Base-by-base conservation (phyloP, 768 basidiomycete species). In the Suillus spraguei region DNA sequence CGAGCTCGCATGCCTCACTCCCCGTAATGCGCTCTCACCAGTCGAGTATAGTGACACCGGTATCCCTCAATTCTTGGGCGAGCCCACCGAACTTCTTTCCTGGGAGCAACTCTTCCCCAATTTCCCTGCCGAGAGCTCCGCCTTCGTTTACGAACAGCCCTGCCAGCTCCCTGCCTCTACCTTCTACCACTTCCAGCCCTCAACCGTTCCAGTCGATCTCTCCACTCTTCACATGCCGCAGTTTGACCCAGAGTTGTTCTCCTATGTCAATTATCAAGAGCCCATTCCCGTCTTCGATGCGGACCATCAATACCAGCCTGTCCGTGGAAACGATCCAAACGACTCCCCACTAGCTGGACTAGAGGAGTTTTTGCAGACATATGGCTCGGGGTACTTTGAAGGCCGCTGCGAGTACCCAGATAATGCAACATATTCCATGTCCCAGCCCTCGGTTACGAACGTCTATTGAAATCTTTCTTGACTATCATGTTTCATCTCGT, bases 61-160 rank as follows among this genome's bases (percentile, higher is more conserved):
- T 28, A 24, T 50, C 14, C 8, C 49, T 4, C 24, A 50, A 16
- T 9, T 50, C 3, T 50, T 28, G 7, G 4, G 32, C 4, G 11
- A 42, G 3, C 32, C 52, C 9, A 42, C 52, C 33, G 38, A 13
- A 28, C 5, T 55, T 1, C 41, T 3, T 28, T 2, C 67, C 49
- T 4, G 67, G 59, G 20, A 65, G 60, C 39, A 39, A 16, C 7
- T 63, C 59, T 4, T 59, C 38, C 4, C 42, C 63, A 28, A 60
- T 61, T 9, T 4, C 11, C 20, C 52, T 53, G 32, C 16, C 9
- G 28, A 52, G 9, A 32, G 8, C 4, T 32, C n/a, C 16, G 9
- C 6, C 55, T 14, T 10, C 28, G 20, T 56, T 58, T 10, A 47
- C 36, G 28, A 52, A 32, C 24, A 22, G 28, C 32, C 7, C 41